A percentile compares a stretch with the other conserved stretches of the same genome.
These are phyloP conservation scores for Bigelowiella natans DNA, from an alignment of 78 protist genomes.

Conservation along the genomic window DNA sequence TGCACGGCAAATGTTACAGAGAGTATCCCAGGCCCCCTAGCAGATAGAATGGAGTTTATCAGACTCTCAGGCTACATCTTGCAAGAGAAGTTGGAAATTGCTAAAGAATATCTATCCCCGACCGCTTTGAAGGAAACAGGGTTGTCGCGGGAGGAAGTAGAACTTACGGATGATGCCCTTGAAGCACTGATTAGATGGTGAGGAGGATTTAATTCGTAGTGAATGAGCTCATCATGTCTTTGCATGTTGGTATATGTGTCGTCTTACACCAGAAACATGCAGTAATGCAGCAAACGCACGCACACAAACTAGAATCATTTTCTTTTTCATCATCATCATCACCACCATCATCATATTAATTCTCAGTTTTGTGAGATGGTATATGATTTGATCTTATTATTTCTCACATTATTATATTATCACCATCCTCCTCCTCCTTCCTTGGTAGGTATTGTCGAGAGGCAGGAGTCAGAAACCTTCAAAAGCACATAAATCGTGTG, in stretches of 20 bases:
- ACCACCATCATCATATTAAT: no score
- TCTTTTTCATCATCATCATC: background rate
- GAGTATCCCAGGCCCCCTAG: slow-evolving; percentile 74
- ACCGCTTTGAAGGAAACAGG: background rate
- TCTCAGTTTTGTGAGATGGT: no score
- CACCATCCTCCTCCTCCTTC: background rate
- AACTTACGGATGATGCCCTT: background rate
- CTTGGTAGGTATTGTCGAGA: slow-evolving; percentile 68
- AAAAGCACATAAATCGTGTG: slow-evolving; percentile 56
- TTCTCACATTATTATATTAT: no score
- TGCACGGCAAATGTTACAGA: slow-evolving; percentile 81
- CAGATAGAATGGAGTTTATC: slow-evolving; percentile 86
- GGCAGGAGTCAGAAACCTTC: slow-evolving; percentile 74
- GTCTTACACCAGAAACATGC: no score
- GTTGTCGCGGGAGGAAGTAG: no score
- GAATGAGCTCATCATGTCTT: no score
- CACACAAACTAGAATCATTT: no score
- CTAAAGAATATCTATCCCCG: slow-evolving; percentile 68
- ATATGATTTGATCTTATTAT: no score
- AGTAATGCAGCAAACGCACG: no score
- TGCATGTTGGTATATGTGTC: no score
- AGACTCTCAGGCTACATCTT: background rate
- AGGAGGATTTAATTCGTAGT: no score
- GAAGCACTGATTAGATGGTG: background rate
- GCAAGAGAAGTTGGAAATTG: slow-evolving; percentile 70